phyloP scores from a whole-genome alignment of 345 rosid species.

The Gossypium thurberi region DNA sequence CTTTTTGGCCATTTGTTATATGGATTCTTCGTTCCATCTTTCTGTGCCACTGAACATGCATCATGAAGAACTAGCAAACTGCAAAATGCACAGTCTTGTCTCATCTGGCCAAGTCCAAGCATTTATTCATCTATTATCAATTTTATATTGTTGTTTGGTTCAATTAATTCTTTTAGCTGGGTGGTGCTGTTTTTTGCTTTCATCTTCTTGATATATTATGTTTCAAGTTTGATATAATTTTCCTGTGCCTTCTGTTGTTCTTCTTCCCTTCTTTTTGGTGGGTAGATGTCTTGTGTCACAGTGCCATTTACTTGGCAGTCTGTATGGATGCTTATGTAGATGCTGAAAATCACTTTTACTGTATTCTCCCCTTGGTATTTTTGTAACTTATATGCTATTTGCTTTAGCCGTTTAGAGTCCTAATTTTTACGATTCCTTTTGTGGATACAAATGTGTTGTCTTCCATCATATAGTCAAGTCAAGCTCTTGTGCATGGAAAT shows the following conservation, averaged over 20 bases:
- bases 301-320: neutral
- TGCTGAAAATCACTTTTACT: neutral
- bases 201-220: neutral
- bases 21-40: neutral
- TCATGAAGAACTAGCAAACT: neutral
- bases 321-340: neutral
- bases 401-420: slow-evolving; percentile 22
- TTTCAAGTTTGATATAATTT: neutral
- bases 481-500: slow-evolving; percentile 74
- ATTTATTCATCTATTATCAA: neutral
- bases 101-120: neutral
- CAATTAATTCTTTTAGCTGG: neutral
- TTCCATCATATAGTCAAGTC: slow-evolving; percentile 71
- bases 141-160: neutral
- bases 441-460: slow-evolving; percentile 48
- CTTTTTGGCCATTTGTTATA: neutral
- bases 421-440: slow-evolving; percentile 31
- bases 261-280: neutral
- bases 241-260: neutral
- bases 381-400: slow-evolving; percentile 7
- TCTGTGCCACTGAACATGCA: neutral
- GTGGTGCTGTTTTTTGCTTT: neutral
- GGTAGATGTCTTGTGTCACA: neutral
- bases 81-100: neutral
- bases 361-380: neutral